Evolutionary conservation across 768 basidiomycete genomes (phyloP), one percentile per base, ranked within the genome.

Genomic region (Boletellus emodensis): DNA sequence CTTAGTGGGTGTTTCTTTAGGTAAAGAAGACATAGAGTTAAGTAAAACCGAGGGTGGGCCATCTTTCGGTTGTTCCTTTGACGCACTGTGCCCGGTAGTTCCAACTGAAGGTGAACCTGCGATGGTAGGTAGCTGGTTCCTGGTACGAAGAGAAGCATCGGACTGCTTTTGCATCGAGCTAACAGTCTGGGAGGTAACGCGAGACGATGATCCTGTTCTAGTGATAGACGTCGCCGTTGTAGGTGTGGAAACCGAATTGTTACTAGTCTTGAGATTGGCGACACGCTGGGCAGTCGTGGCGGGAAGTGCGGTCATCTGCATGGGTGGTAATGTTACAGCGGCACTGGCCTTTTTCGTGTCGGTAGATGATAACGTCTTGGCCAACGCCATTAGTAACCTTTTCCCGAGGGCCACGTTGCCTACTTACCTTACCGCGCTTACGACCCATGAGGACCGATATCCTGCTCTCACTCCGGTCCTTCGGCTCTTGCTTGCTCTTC

Each of bases 51-150:
- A 75, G 10, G 80, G 79, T 9, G 75, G 77, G 14, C 71, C 76
- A 49, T 85, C 85, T 58, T 77, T 81, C 10, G 66, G 60, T 30
- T 85, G 60, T 30, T 85, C 84, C 61, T 81, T 83, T 30, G 71
- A 60, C 26, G 67, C 73, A 55, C 76, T 76, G 40, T 75, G 75
- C 38, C 75, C 78, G 13, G 73, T 75, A 28, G 81, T 81, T 42
- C 84, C 87, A 42, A 92, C 87, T 12, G 93, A 94, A 4, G 94
- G 94, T 3, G 93, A 94, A 30, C 94, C 94, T 28, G 93, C 91
- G 49, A 95, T 95, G 11, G 94, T 94, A 9, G 92, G 93, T 10
- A 95, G 72, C 58, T 85, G 82, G 62, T 82, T 81, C 53, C 88
- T 83, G 45, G 71, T 79, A 18, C 90, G 85, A 46, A 91, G 77